Percentiles rank a stretch among this genome's conserved stretches.
These are phyloP conservation scores for Trichoderma semiorbis DNA, from an alignment of 2,329 filamentous ascomycete genomes.

Conservation along the genomic window DNA sequence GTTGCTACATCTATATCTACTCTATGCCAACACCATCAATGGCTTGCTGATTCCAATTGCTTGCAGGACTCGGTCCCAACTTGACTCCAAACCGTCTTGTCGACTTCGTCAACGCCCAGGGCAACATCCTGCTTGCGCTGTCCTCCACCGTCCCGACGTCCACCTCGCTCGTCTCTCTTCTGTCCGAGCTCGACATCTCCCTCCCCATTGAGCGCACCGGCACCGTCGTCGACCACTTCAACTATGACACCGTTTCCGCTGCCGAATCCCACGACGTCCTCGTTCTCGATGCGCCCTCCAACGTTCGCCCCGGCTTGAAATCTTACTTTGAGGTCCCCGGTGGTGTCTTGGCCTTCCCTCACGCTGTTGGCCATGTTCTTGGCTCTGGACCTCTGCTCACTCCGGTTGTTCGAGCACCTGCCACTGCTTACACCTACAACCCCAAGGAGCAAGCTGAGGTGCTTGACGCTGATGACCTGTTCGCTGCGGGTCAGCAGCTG, in stretches of 20 bases:
- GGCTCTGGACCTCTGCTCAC: conserved; percentile 74
- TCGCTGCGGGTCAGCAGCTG: conserved; percentile 80
- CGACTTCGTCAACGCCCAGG: conserved; percentile 85
- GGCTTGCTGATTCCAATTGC: background rate
- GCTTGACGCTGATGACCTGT: conserved; percentile 70
- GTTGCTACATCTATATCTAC: background rate
- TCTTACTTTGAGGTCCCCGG: conserved; percentile 64
- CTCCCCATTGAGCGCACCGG: conserved; percentile 83
- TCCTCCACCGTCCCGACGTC: conserved; percentile 69
- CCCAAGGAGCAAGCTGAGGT: conserved; percentile 75
- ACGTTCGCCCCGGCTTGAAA: conserved; percentile 65
- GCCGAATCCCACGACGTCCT: conserved; percentile 85
- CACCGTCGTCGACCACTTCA: conserved; percentile 92
- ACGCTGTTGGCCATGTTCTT: conserved; percentile 74
- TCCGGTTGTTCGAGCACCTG: conserved; percentile 76
- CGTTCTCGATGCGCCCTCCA: conserved; percentile 65
- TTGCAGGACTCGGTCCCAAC: conserved; percentile 75
- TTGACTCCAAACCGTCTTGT: conserved; percentile 82
- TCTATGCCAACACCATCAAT: background rate
- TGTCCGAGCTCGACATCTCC: conserved; percentile 83
- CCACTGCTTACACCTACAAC: conserved; percentile 90
- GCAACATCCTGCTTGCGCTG: conserved; percentile 85
- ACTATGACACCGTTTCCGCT: conserved; percentile 75
- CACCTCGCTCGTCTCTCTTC: conserved; percentile 69
- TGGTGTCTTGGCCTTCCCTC: conserved; percentile 73